Conservation (phyloP, 2,329 filamentous ascomycete species). For the Cladosporium phlei region DNA sequence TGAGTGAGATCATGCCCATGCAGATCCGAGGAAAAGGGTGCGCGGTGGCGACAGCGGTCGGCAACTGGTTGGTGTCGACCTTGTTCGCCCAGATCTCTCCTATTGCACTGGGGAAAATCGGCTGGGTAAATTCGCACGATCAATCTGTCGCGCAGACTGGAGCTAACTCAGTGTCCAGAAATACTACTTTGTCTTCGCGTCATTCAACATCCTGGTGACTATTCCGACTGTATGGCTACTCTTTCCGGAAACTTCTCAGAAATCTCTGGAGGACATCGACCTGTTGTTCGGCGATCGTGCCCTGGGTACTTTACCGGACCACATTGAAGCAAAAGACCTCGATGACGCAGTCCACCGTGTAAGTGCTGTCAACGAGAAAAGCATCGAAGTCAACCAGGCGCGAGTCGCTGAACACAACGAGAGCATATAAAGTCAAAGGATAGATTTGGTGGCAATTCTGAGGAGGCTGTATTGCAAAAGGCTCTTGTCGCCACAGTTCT, state of each 20-base stretch:
- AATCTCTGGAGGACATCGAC: slow-evolving; percentile 55
- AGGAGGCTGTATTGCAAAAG: too few species aligned
- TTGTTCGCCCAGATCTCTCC: slow-evolving; percentile 57
- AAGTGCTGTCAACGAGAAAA: slow-evolving; percentile 17
- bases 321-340: slow-evolving; percentile 36
- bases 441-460: too few species aligned
- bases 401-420: slow-evolving; percentile 13
- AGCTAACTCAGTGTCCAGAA: slow-evolving; percentile 33
- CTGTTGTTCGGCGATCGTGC: slow-evolving; percentile 52
- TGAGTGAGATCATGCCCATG: slow-evolving; percentile 62
- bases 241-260: slow-evolving; percentile 52
- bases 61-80: slow-evolving; percentile 57
- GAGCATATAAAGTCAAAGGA: slow-evolving; percentile 5
- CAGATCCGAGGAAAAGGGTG: slow-evolving; percentile 58
- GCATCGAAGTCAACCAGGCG: slow-evolving; percentile 15
- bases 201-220: slow-evolving; percentile 44
- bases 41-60: slow-evolving; percentile 54
- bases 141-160: too few species aligned
- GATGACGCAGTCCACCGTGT: slow-evolving; percentile 23
- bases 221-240: slow-evolving; percentile 47
- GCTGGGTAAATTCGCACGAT: slow-evolving; percentile 42
- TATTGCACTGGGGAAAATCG: slow-evolving; percentile 44
- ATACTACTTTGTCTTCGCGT: slow-evolving; percentile 56
- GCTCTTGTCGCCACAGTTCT: too few species aligned
- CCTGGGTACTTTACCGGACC: slow-evolving; percentile 43